Base-by-base conservation (phyloP, 2,329 filamentous ascomycete genomes). In the Verticillium dahliae region DNA sequence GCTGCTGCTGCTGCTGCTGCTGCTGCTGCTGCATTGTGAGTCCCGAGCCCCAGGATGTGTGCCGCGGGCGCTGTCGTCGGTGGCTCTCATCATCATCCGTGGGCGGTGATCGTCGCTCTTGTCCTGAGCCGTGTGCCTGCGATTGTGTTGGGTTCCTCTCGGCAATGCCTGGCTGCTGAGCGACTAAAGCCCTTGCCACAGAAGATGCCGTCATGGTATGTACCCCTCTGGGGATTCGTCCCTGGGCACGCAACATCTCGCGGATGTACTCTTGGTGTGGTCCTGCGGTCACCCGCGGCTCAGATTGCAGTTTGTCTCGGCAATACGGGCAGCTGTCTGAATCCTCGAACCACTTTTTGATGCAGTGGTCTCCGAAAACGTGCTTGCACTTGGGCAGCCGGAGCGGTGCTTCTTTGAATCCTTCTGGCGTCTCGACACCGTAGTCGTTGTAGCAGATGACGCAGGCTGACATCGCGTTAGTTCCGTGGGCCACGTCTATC, bases 371-470 rank as follows among this genome's bases (percentile, higher is more conserved):
- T 18, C 86, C 86, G 69, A 89, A 89, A 6, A 88, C 71, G 66
- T 89, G 86, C 65, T 83, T 85, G 75, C 86, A 89, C 65, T 79
- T 82, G 2, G 86, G 85, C 18, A 88, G 71, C 22, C 83, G 81
- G 15, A 88, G 70, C 1, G 86, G 83, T 2, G 72, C 75, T 68
- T 89, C 86, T 56, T 75, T 78, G 22, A 83, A 72, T 1, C 85
- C 85, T 65, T 88, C 86, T 0, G 85, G 84, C 34, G 80, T 85
- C 62, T 75, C 70, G 14, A 80, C 75, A 38, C 83, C 84, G 66
- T 82, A 87, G 9, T 86, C 83, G 65, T 86, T 87, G 68, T 88
- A 88, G 72, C 85, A 88, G 62, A 88, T 88, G 22, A 84, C 79
- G 68, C 85, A 88, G 14, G 73, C 85, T 88, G 65, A 37, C 1